Base-by-base conservation (phyloP, 306 rosid genomes). In the Fagus sylvatica region DNA sequence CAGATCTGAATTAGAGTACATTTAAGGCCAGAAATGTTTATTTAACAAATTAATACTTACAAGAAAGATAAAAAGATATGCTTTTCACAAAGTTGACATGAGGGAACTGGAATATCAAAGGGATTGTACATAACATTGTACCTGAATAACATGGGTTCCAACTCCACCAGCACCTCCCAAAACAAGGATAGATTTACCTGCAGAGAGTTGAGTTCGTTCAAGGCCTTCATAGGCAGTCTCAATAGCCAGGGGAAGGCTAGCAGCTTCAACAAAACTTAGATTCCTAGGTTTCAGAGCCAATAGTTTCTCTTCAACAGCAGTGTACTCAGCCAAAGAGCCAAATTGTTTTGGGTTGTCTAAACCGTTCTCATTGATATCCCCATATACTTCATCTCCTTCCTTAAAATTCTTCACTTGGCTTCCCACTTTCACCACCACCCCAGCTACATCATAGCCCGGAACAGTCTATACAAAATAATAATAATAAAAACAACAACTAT, bases 121-220 rank as follows among this genome's bases (percentile, higher is more conserved):
- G 54, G 10, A 57, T 7, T 22, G 56, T 12, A 36, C 1, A 3
- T 67, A 28, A 36, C 1, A 3, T 67, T 22, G 3, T 37, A 90
- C 98, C 93, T 93, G 96, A 82, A 93, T 84, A 60, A 62, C 73
- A 8, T 34, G 78, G 57, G 78, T 81, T 56, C 98, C 98, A 32
- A 90, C 90, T 37, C 96, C 96, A 34, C 96, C 96, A 41, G 91
- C 93, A 39, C 96, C 97, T 15, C 96, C 96, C 37, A 92, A 60
- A 70, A 92, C 91, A 71, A 90, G 92, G 39, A 93, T 70, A 4
- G 93, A 88, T 74, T 22, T 69, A 0, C 87, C 97, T 22, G 87
- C 74, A 42, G 91, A 87, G 36, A 91, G 65, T 5, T 40, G 62
- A n/a, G 74, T 72, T n/a, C 80, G 66, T 46, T 91, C 86, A 17